Evolutionary conservation across 2,329 filamentous ascomycete species (phyloP), one percentile per base, ranked within the genome.

Genomic region (Monilinia aucupariae): DNA sequence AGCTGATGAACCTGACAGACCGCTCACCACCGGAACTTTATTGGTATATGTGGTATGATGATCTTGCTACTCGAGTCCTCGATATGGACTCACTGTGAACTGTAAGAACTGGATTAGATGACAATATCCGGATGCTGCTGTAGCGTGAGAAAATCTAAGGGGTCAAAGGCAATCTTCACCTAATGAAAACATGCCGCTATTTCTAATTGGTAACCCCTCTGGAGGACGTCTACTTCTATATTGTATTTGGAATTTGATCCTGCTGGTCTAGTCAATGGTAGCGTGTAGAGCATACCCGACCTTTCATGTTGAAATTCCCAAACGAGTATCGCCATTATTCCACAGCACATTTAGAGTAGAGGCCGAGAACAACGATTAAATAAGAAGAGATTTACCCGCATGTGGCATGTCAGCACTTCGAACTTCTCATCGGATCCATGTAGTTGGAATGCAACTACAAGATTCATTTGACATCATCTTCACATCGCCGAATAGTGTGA

Each of bases 31-130:
- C 13, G 52, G 34, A 48, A 55, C 48, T 45, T 48, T 30, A 30
- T 48, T 53, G 39, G 9, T 27, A 32, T 32, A 32, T 34, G 47
- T 61, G 59, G 20, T 32, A 61, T 61, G 37, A 45, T 55, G n/a
- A 20, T 47, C 25, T 53, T 27, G 5, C 10, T 25, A 34, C 30
- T 22, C n/a, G n/a, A n/a, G n/a, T n/a, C n/a, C n/a, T n/a, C n/a
- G n/a, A 15, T 41, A 30, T 30, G 27, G 27, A 30, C 10, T 7
- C 5, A 7, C 41, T 43, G 20, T 43, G 20, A n/a, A 45, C 5
- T 20, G 8, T 34, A 17, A 32, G 13, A 20, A 22, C 45, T 25
- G 39, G 32, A 17, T 56, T 47, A 56, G 41, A 32, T 47, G 45
- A 56, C 34, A 56, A 47, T 39, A 15, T 34, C 53, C 53, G 53